Percentiles rank a stretch among this genome's conserved stretches.
phyloP scores from a whole-genome alignment of 2,329 filamentous ascomycete species.

The Trichoderma arundinaceum region DNA sequence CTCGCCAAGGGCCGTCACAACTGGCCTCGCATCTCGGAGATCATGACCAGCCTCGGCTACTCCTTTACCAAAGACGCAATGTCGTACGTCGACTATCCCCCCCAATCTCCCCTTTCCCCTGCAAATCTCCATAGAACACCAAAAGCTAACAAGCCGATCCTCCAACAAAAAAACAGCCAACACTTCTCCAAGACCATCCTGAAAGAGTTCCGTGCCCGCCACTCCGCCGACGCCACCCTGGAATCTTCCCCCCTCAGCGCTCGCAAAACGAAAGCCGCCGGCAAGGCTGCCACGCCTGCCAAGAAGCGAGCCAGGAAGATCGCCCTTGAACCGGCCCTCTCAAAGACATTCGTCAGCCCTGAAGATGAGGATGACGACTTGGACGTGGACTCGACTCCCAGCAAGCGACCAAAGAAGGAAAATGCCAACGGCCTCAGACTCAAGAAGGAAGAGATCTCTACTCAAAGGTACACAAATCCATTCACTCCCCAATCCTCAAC shows the following conservation, averaged over 20 bases:
- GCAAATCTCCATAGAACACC: background rate
- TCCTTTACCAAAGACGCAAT: slow-evolving; percentile 49
- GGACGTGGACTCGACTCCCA: slow-evolving; percentile 34
- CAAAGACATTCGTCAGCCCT: background rate
- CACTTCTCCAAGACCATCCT: slow-evolving; percentile 49
- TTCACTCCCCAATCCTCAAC: background rate
- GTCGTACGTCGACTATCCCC: slow-evolving; percentile 40
- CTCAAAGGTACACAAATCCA: background rate
- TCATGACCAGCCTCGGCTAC: slow-evolving; percentile 45
- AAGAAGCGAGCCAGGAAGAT: slow-evolving; percentile 31
- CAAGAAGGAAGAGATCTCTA: slow-evolving; percentile 34
- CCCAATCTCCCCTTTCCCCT: background rate
- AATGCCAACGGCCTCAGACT: slow-evolving; percentile 31
- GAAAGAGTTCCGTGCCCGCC: slow-evolving; percentile 44
- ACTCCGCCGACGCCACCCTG: slow-evolving; percentile 27
- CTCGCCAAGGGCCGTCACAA: slow-evolving; percentile 40
- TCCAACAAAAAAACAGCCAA: slow-evolving; percentile 41
- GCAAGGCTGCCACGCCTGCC: slow-evolving; percentile 33
- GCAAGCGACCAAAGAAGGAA: slow-evolving; percentile 44
- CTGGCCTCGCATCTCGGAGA: slow-evolving; percentile 42
- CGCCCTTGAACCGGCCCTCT: background rate
- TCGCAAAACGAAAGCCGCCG: slow-evolving; percentile 20
- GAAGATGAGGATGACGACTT: slow-evolving; percentile 35
- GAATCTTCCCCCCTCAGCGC: slow-evolving; percentile 14
- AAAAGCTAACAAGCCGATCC: background rate